phyloP scores from a whole-genome alignment of 495 filamentous ascomycete species.

The Cryomyces minteri region DNA sequence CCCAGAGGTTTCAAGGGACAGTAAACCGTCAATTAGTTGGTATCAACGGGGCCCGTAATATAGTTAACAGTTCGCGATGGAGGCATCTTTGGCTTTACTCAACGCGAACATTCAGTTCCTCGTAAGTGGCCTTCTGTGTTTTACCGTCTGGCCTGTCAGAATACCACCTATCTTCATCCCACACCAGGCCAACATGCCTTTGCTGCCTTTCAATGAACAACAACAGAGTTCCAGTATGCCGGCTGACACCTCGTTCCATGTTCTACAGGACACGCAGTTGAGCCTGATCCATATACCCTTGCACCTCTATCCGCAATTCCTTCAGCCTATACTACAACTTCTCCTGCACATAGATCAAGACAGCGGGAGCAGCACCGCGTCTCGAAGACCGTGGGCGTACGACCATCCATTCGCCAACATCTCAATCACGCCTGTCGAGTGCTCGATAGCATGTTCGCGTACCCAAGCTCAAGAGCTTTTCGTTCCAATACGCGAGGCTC shows the following conservation, averaged over 20 bases:
- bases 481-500: constrained; percentile 35
- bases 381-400: constrained; percentile 17
- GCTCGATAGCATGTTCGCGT: constrained; percentile 75
- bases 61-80: constrained; percentile 8
- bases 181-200: no score
- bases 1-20: neutral
- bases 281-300: constrained; percentile 85
- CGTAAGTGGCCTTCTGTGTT: constrained; percentile 6
- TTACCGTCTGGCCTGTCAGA: neutral
- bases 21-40: neutral
- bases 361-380: constrained; percentile 14
- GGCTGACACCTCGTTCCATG: neutral
- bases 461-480: constrained; percentile 57
- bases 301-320: constrained; percentile 57
- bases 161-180: no score
- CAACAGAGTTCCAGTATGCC: no score
- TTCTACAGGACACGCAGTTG: constrained; percentile 59
- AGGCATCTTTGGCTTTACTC: constrained; percentile 17
- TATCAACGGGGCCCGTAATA: neutral
- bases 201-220: no score
- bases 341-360: constrained; percentile 44
- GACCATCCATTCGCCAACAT: constrained; percentile 80
- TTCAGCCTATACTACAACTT: constrained; percentile 70
- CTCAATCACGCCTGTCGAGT: constrained; percentile 81
- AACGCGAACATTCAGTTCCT: constrained; percentile 21